phyloP scores from a whole-genome alignment of 2,329 filamentous ascomycete genomes.

The Westerdykella aurantiaca region DNA sequence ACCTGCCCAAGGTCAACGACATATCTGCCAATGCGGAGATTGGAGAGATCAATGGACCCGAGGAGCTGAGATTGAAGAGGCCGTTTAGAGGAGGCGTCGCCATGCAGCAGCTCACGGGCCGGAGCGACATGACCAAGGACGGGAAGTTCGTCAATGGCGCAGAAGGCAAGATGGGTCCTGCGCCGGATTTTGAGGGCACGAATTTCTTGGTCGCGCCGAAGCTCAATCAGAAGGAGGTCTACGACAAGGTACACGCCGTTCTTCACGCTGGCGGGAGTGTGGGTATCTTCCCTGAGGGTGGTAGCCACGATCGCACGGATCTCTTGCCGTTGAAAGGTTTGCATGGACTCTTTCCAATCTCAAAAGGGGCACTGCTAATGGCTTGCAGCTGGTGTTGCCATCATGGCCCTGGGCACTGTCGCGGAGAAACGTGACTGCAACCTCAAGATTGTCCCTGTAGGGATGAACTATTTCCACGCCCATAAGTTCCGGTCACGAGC shows the following conservation, averaged over 20 bases:
- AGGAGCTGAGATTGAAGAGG: conserved; percentile 81
- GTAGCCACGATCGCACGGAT: conserved; percentile 90
- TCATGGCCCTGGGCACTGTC: conserved; percentile 91
- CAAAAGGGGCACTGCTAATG: neutral
- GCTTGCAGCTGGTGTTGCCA: conserved; percentile 73
- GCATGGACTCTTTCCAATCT: neutral
- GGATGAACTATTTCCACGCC: conserved; percentile 99
- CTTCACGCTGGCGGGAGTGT: conserved; percentile 80
- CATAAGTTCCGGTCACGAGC: conserved; percentile 97
- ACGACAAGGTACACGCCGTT: conserved; percentile 84
- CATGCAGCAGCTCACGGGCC: conserved; percentile 74
- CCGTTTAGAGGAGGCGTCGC: conserved; percentile 73
- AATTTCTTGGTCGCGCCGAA: conserved; percentile 87
- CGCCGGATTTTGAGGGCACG: conserved; percentile 62
- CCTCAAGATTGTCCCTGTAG: conserved; percentile 89
- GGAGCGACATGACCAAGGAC: conserved; percentile 63
- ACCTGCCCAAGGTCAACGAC: conserved; percentile 78
- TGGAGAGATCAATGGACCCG: conserved; percentile 68
- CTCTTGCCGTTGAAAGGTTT: conserved; percentile 76
- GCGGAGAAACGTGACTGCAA: conserved; percentile 80
- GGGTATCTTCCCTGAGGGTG: conserved; percentile 94
- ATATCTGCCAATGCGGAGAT: conserved; percentile 72
- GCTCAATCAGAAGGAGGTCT: conserved; percentile 89
- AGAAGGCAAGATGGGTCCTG: conserved; percentile 48
- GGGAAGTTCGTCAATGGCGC: conserved; percentile 55